A percentile compares a stretch with the other conserved stretches of the same genome.
Conservation (phyloP, 257 asterid species). For the Solanum boliviense region DNA sequence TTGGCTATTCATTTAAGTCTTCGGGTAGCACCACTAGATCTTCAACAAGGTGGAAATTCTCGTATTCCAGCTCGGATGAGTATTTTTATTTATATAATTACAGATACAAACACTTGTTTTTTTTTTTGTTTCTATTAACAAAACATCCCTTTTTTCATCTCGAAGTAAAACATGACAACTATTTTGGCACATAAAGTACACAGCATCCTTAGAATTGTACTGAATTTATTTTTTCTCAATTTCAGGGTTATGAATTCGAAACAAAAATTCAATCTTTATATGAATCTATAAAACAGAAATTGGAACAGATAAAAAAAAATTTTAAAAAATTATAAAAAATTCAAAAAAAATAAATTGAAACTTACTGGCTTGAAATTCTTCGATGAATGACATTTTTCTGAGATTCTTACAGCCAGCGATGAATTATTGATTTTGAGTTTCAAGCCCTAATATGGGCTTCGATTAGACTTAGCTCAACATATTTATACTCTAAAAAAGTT, state of each 20-base stretch:
- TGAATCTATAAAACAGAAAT: background rate
- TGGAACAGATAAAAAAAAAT: background rate
- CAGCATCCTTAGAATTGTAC: background rate
- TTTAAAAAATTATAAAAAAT: background rate
- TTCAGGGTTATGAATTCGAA: background rate
- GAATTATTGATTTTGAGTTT: constrained; percentile 6
- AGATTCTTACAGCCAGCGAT: background rate
- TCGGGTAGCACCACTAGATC: background rate
- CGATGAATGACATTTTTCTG: constrained; percentile 52
- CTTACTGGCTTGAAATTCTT: constrained; percentile 79
- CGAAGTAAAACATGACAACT: background rate
- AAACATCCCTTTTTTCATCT: background rate
- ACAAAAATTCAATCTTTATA: background rate
- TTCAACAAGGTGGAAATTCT: background rate
- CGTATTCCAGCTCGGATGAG: background rate
- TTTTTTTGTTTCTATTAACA: background rate
- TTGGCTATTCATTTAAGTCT: background rate
- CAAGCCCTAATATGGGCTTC: constrained; percentile 11
- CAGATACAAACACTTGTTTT: background rate
- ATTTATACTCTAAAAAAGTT: background rate
- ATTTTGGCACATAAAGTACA: background rate
- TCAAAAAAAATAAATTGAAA: background rate
- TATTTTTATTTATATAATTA: background rate
- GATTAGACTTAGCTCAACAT: background rate
- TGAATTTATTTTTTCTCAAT: background rate